Evolutionary conservation across 495 filamentous ascomycete genomes (phyloP), one percentile per base, ranked within the genome.

Genomic region (Hyaloscypha finlandica): DNA sequence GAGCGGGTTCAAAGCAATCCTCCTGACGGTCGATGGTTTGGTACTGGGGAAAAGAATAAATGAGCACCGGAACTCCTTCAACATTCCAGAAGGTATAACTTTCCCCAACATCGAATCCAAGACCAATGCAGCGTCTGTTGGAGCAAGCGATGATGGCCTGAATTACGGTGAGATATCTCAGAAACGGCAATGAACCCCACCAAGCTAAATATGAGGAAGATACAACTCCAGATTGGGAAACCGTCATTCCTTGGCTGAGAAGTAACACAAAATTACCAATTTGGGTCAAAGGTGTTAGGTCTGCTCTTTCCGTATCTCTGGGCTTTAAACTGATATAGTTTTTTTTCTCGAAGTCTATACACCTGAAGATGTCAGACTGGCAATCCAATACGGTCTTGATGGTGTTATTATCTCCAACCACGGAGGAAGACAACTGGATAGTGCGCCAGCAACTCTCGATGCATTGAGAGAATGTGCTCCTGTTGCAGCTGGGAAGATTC

Each of bases 381-480:
- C 89, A 0, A 71, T 83, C 70, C 76, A 84, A 56, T 71, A 77
- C 51, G 84, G 84, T 0, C 80, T 85, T 5, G 81, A 88, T 22
- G 89, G 83, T 4, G 87, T 92, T 6, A 79, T 83, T 31, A 72
- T 85, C 4, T 84, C 81, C 53, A 92, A 92, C 64, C 90, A 92
- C 72, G 90, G 90, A 6, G 90, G 90, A 0, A 73, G 90, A 37
- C 85, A 84, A 61, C 70, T 90, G 4, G 90, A 93, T 67, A 76
- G 79, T 22, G 79, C 79, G 6, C 73, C 76, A 5, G 75, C 81
- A 3, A 80, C 81, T 0, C 70, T 85, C 19, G 81, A 83, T 60
- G 81, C 73, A 16, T 71, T 84, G 22, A 75, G 71, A 3, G 81
- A 82, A 74, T 77, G 80, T 68, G 83, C 84, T 69, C 81, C 85